These are phyloP conservation scores for Trifolium pratense DNA, from an alignment of 306 rosid genomes.

Conservation along the genomic window DNA sequence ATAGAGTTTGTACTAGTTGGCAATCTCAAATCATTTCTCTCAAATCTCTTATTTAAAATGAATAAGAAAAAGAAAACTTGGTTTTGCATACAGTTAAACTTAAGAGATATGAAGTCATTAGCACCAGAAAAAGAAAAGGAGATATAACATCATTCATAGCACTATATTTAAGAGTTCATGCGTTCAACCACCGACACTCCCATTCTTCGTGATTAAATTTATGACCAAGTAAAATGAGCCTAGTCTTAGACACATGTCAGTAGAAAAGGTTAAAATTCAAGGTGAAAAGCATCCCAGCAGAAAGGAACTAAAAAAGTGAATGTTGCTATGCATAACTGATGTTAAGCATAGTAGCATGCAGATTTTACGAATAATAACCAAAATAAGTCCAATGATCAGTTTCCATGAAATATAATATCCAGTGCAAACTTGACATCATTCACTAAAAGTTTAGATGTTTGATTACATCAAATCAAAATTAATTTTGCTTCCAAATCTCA, in stretches of 20 bases:
- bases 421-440: constrained; percentile 14
- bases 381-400: constrained; percentile 13
- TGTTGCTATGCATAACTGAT: constrained; percentile 22
- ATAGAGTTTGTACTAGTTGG: constrained; percentile 39
- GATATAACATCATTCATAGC: constrained; percentile 25
- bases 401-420: constrained; percentile 24
- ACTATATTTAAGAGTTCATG: neutral
- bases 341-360: constrained; percentile 13
- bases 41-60: neutral
- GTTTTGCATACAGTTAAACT: constrained; percentile 11
- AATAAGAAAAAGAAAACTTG: neutral
- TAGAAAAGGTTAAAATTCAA: neutral
- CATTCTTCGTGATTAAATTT: constrained; percentile 7
- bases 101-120: constrained; percentile 8
- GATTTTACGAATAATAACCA: constrained; percentile 24
- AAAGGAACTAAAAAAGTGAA: constrained; percentile 25
- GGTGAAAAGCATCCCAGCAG: constrained; percentile 14
- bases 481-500: neutral
- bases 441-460: neutral
- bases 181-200: neutral
- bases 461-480: neutral
- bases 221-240: constrained; percentile 4
- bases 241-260: neutral
- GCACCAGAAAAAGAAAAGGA: neutral
- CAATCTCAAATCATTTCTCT: constrained; percentile 22